These are phyloP conservation scores for Syncephalastrum racemosum DNA, from an alignment of 371 early-diverging fungal genomes.

Conservation along the genomic window DNA sequence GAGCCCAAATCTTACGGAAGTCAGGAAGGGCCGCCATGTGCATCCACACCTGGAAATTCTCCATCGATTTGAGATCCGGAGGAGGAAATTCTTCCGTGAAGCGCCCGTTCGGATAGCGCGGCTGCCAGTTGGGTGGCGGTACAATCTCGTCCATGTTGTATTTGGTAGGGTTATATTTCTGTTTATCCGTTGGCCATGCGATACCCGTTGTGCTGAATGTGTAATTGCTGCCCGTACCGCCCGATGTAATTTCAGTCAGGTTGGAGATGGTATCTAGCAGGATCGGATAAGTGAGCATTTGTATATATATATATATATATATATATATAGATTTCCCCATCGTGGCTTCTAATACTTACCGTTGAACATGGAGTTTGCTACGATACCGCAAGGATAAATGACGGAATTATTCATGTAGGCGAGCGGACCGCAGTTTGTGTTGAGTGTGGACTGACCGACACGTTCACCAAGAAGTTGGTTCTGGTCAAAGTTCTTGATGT, in stretches of 20 bases:
- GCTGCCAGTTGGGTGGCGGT: conserved; percentile 82
- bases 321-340: neutral
- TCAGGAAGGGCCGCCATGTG: conserved; percentile 93
- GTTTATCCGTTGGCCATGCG: conserved; percentile 87
- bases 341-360: conserved; percentile 38
- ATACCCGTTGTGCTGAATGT: conserved; percentile 67
- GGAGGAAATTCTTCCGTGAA: conserved; percentile 63
- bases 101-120: conserved; percentile 57
- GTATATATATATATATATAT: neutral
- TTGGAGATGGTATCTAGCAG: conserved; percentile 39
- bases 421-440: conserved; percentile 56
- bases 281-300: neutral
- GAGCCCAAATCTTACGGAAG: conserved; percentile 95
- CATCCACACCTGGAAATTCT: conserved; percentile 99
- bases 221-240: conserved; percentile 32
- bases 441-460: conserved; percentile 12
- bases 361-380: conserved; percentile 97
- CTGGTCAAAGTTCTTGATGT: conserved; percentile 88
- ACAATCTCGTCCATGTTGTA: conserved; percentile 56
- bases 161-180: conserved; percentile 64
- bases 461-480: conserved; percentile 78
- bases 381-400: conserved; percentile 98
- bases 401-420: conserved; percentile 22
- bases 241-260: conserved; percentile 18
- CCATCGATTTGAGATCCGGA: conserved; percentile 69